Evolutionary conservation across 352 stramenopile genomes (phyloP), one percentile per base, ranked within the genome.

Genomic region (Pythium coloratum): DNA sequence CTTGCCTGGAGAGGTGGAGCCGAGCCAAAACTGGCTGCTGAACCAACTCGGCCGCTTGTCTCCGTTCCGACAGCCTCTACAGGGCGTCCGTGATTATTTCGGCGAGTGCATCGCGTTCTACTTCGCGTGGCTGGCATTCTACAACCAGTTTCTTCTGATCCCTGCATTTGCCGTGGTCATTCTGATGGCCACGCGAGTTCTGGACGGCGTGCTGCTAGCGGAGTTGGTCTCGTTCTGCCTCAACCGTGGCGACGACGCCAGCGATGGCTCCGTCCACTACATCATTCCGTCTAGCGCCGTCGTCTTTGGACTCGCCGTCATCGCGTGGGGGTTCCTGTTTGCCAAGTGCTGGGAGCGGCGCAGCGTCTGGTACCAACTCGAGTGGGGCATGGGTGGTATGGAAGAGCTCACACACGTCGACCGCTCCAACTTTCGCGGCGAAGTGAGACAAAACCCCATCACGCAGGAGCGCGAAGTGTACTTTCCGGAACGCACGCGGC

Each of bases 51-150:
- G 63, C 8, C 73, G 82, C 1, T 30, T 78, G 5, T 70, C 71
- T 16, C 80, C 82, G 10, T 86, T 94, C 46, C 79, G 75, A 0
- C 90, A 97, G 68, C 90, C 90, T 2, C 70, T 97, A 2, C 82
- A 90, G 56, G 49, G 72, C 38, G 76, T 97, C 2, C 75, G 81
- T 10, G 77, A 94, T 59, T 97, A 97, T 69, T 97, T 96, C 76
- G 91, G 91, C 28, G 89, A 97, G 59, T 64, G 73, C 26, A 77
- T 96, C 32, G 91, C 83, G 24, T 97, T 96, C 55, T 97, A 97
- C 80, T 97, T 97, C 76, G 91, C 91, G 16, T 97, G 89, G 81
- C 62, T 96, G 26, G 76, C 76, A 3, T 88, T 89, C 42, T 97
- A 96, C 75, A 89, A 76, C 2, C 80, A 88, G 62, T 82, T 87